Conservation (phyloP, 805 yeast species). For the Candida nanaspora region DNA sequence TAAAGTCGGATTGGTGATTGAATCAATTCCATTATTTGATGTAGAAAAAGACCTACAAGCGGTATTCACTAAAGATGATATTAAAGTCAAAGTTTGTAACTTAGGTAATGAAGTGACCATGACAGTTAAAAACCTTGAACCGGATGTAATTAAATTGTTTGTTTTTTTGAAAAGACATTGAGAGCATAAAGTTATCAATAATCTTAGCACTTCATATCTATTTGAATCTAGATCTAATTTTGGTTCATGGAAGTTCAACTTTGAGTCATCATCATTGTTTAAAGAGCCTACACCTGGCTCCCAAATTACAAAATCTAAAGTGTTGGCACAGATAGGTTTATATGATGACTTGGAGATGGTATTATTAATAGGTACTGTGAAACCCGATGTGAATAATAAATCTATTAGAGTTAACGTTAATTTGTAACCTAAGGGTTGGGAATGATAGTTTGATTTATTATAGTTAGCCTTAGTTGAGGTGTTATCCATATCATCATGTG, state of each 20-base stretch:
- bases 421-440: slow-evolving; percentile 24
- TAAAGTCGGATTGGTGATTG: slow-evolving; percentile 23
- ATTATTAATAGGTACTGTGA: slow-evolving; percentile 35
- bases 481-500: slow-evolving; percentile 8
- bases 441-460: slow-evolving; percentile 3
- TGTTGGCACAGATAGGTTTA: neutral
- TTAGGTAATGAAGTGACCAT: slow-evolving; percentile 45
- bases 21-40: slow-evolving; percentile 29
- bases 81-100: slow-evolving; percentile 39
- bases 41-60: slow-evolving; percentile 36
- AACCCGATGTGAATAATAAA: slow-evolving; percentile 49
- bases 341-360: neutral
- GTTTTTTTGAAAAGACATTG: slow-evolving; percentile 47
- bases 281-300: slow-evolving; percentile 68
- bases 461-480: slow-evolving; percentile 10
- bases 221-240: slow-evolving; percentile 47
- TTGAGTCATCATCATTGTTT: slow-evolving; percentile 8
- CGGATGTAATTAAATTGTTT: slow-evolving; percentile 35
- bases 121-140: slow-evolving; percentile 55
- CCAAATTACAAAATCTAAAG: slow-evolving; percentile 48
- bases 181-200: slow-evolving; percentile 56
- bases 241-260: slow-evolving; percentile 18
- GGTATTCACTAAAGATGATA: slow-evolving; percentile 66
- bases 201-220: slow-evolving; percentile 58
- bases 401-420: slow-evolving; percentile 32